These are phyloP conservation scores for Kockovaella imperatae DNA, from an alignment of 768 basidiomycete genomes.

Conservation along the genomic window DNA sequence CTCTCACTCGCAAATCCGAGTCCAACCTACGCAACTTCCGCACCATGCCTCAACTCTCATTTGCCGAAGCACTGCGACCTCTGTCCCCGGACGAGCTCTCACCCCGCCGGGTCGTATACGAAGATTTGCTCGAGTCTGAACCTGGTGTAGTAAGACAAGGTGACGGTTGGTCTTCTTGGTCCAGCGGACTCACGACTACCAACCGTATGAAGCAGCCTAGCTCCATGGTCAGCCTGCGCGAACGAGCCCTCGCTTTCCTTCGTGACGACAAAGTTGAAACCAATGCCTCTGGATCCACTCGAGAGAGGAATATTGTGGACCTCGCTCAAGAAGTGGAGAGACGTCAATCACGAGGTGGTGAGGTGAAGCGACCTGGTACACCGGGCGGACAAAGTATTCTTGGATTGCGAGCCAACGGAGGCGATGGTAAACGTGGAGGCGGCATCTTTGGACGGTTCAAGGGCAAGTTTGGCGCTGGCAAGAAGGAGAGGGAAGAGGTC, in stretches of 20 bases:
- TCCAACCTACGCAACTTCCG: constrained; percentile 31
- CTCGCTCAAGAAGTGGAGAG: constrained; percentile 4
- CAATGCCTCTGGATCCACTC: neutral
- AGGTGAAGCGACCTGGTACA: neutral
- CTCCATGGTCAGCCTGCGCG: constrained; percentile 29
- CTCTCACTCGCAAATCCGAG: constrained; percentile 25
- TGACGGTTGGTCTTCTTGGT: constrained; percentile 25
- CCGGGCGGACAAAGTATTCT: neutral
- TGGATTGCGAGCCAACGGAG: neutral
- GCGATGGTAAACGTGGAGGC: neutral
- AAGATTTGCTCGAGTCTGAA: constrained; percentile 23
- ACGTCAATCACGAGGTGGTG: neutral
- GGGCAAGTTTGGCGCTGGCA: neutral
- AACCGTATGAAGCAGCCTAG: constrained; percentile 21
- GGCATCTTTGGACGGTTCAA: neutral
- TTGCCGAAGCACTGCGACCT: neutral
- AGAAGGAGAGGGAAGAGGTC: neutral
- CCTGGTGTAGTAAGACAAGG: constrained; percentile 32
- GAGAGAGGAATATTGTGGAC: constrained; percentile 13
- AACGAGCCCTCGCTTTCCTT: constrained; percentile 21
- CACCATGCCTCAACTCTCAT: constrained; percentile 20
- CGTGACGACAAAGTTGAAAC: constrained; percentile 1
- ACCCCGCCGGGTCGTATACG: constrained; percentile 20
- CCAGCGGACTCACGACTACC: constrained; percentile 8
- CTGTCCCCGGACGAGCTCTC: constrained; percentile 1